Evolutionary conservation across 2,329 filamentous ascomycete genomes (phyloP).

Genomic region (Graphilbum fragrans): DNA sequence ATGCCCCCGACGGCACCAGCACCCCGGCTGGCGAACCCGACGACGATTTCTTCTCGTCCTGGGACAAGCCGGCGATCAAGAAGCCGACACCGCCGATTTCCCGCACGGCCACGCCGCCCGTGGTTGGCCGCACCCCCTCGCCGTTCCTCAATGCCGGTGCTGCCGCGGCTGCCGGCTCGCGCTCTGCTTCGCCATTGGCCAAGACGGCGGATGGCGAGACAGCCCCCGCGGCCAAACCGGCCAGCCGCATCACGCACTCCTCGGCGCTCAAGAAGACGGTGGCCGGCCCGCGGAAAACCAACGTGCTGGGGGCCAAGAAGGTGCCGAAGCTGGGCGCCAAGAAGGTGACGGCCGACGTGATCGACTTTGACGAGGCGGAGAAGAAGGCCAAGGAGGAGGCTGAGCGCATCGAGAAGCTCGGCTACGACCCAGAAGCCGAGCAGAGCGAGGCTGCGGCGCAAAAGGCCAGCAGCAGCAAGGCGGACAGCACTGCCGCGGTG

Average conservation of each 20-base stretch:
- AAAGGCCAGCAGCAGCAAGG: constrained; percentile 33
- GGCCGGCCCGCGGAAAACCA: constrained; percentile 63
- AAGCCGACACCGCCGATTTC: constrained; percentile 88
- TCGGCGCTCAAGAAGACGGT: constrained; percentile 71
- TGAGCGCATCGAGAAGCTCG: constrained; percentile 86
- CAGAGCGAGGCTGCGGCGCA: constrained; percentile 32
- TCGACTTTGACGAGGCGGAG: constrained; percentile 96
- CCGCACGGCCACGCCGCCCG: constrained; percentile 73
- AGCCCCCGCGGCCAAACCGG: constrained; percentile 36
- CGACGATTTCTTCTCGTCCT: constrained; percentile 97
- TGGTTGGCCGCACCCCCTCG: constrained; percentile 71
- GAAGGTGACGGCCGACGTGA: constrained; percentile 68
- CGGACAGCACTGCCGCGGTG: constrained; percentile 20
- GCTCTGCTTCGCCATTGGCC: constrained; percentile 72
- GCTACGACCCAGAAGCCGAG: constrained; percentile 89
- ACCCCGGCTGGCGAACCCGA: constrained; percentile 73
- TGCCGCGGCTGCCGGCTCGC: constrained; percentile 54
- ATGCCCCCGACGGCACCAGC: constrained; percentile 50
- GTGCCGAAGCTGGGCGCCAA: constrained; percentile 77
- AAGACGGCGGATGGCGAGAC: constrained; percentile 44
- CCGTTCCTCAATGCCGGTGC: constrained; percentile 74
- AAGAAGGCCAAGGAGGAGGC: constrained; percentile 96
- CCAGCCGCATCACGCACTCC: constrained; percentile 64
- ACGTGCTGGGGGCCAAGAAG: constrained; percentile 80
- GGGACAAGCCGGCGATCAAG: constrained; percentile 97